These are phyloP conservation scores for Parvularia atlantis DNA, from an alignment of 78 protist species.

Conservation along the genomic window DNA sequence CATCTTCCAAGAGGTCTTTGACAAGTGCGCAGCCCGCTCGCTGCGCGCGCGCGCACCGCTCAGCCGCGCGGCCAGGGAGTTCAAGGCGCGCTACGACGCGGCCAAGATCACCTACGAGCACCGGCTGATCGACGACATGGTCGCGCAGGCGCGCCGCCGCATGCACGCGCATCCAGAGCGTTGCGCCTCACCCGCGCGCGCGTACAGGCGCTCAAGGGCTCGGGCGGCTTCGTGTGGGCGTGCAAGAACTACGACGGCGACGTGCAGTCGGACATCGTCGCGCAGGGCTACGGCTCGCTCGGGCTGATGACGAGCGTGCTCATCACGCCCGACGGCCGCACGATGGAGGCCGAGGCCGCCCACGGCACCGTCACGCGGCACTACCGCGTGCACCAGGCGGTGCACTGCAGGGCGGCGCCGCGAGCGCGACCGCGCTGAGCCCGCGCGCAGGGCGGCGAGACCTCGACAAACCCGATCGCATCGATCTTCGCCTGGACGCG, in stretches of 20 bases:
- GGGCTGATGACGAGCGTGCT: slow-evolving; percentile 92
- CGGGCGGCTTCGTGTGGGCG: slow-evolving; percentile 92
- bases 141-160: too few species aligned
- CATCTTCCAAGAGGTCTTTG: slow-evolving; percentile 71
- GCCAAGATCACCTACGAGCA: slow-evolving; percentile 80
- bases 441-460: slow-evolving; percentile 52
- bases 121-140: slow-evolving; percentile 90
- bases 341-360: slow-evolving; percentile 89
- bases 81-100: slow-evolving; percentile 25
- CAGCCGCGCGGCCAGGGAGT: too few species aligned
- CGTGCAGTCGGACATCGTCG: slow-evolving; percentile 85
- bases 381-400: slow-evolving; percentile 70
- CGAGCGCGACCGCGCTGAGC: slow-evolving; percentile 23
- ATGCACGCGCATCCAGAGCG: too few species aligned
- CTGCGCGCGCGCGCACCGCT: too few species aligned
- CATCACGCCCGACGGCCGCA: slow-evolving; percentile 70
- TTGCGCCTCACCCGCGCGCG: too few species aligned
- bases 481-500: slow-evolving; percentile 91
- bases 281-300: slow-evolving; percentile 88
- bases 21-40: too few species aligned
- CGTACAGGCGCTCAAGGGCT: slow-evolving; percentile 32
- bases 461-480: slow-evolving; percentile 86
- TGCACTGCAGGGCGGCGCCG: slow-evolving; percentile 12
- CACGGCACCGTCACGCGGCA: slow-evolving; percentile 94
- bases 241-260: slow-evolving; percentile 97